A percentile compares a stretch with the other conserved stretches of the same genome.
These are phyloP conservation scores for Sporothrix protearum DNA, from an alignment of 2,329 filamentous ascomycete genomes.

Conservation along the genomic window DNA sequence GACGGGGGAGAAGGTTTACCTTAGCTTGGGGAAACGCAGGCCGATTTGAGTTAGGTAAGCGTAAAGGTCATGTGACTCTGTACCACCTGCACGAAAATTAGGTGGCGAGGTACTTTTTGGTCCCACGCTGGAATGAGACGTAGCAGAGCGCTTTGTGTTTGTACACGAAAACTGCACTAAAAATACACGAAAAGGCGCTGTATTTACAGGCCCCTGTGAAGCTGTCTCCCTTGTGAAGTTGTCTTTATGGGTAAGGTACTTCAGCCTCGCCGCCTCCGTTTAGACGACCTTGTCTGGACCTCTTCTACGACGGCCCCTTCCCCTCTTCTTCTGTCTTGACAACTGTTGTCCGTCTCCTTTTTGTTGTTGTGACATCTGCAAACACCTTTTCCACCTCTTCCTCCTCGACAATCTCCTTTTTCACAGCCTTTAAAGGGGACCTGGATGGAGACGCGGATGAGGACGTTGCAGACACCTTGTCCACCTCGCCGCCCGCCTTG, in stretches of 20 bases:
- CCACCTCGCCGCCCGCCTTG: slow-evolving; percentile 33
- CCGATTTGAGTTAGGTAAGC: slow-evolving; percentile 12
- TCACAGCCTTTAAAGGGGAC: background rate
- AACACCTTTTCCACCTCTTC: background rate
- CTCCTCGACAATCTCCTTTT: background rate
- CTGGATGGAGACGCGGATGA: background rate
- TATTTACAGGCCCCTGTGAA: background rate
- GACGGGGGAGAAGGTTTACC: background rate
- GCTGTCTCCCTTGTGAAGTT: background rate
- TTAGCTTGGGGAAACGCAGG: background rate
- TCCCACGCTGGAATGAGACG: background rate
- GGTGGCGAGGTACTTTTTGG: background rate
- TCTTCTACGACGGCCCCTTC: background rate
- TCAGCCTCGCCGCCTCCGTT: background rate
- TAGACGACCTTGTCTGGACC: background rate
- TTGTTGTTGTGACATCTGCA: background rate
- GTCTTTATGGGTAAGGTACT: no score
- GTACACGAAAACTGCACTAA: background rate
- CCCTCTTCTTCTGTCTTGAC: background rate
- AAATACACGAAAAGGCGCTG: background rate
- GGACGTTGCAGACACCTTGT: background rate
- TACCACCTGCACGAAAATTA: background rate
- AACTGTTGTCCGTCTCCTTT: background rate
- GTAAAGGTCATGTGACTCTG: background rate
- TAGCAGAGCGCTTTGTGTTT: background rate